Conservation (phyloP, 2,329 filamentous ascomycete species). For the Botrytis aclada region DNA sequence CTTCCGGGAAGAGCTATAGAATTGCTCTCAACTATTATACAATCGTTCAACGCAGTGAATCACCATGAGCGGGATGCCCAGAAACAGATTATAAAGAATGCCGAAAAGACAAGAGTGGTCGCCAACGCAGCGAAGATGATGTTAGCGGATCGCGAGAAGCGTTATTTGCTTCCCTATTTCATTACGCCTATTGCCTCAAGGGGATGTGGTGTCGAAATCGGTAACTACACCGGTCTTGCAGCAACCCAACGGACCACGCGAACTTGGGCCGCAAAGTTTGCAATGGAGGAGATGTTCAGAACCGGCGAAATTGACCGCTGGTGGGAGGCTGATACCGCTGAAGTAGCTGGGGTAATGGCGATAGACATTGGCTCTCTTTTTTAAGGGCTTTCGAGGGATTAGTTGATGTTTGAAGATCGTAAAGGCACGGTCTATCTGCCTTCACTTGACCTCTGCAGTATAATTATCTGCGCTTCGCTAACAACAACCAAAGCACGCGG, state of each 20-base stretch:
- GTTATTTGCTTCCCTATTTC: neutral
- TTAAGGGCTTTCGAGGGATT: neutral
- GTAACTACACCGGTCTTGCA: neutral
- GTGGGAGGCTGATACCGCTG: neutral
- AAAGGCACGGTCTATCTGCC: neutral
- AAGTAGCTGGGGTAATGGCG: neutral
- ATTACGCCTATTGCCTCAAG: neutral
- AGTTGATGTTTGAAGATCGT: neutral
- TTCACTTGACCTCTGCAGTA: neutral
- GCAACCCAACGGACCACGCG: neutral
- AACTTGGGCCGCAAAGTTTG: neutral
- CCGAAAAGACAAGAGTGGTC: neutral
- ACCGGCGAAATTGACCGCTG: neutral
- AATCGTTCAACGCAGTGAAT: neutral
- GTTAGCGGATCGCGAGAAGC: neutral
- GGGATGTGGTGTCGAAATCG: neutral
- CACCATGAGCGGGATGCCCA: neutral
- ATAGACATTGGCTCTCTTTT: neutral
- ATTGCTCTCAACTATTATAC: neutral
- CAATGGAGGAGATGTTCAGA: neutral
- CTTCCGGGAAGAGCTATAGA: neutral
- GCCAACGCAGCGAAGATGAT: conserved; percentile 9
- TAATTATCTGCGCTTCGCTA: neutral
- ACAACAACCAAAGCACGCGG: neutral
- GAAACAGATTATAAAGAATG: neutral